phyloP scores from a whole-genome alignment of 2,329 filamentous ascomycete species.

The Triangularia verruculosa region DNA sequence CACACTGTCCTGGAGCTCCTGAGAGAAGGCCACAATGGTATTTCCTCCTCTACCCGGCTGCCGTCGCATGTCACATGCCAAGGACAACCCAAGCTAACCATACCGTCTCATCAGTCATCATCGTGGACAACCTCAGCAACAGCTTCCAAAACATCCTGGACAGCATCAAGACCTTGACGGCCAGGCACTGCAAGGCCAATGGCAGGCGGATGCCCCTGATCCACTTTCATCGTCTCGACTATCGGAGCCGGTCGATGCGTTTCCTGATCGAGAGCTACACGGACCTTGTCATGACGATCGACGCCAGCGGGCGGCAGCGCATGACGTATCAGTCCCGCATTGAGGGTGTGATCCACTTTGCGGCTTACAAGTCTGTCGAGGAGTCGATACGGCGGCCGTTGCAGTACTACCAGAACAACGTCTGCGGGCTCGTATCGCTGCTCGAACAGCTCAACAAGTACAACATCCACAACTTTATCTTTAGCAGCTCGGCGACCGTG shows the following conservation, averaged over 20 bases:
- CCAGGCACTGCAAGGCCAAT: conserved; percentile 29
- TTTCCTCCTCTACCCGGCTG: background rate
- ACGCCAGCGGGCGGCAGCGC: conserved; percentile 15
- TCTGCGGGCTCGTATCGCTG: conserved; percentile 60
- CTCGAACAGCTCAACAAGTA: conserved; percentile 55
- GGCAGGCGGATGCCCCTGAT: conserved; percentile 29
- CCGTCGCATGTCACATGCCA: background rate
- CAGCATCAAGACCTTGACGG: conserved; percentile 30
- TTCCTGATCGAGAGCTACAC: conserved; percentile 37
- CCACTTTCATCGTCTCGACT: conserved; percentile 40
- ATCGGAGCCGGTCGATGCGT: conserved; percentile 38
- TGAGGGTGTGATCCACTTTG: conserved; percentile 65
- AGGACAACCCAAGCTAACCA: background rate
- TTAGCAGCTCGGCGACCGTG: conserved; percentile 66
- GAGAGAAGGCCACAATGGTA: conserved; percentile 49
- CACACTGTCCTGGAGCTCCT: conserved; percentile 54
- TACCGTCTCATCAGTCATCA: conserved; percentile 38
- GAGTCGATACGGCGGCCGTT: conserved; percentile 60
- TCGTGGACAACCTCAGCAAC: conserved; percentile 47
- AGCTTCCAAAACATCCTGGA: conserved; percentile 35
- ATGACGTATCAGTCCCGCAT: conserved; percentile 46
- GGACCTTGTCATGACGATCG: conserved; percentile 22
- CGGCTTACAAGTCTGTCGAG: conserved; percentile 63
- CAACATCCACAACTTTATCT: conserved; percentile 63
- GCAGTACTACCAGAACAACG: conserved; percentile 66